A percentile compares a stretch with the other conserved stretches of the same genome.
phyloP scores from a whole-genome alignment of 2,329 filamentous ascomycete genomes.

The Fusarium tricinctum region DNA sequence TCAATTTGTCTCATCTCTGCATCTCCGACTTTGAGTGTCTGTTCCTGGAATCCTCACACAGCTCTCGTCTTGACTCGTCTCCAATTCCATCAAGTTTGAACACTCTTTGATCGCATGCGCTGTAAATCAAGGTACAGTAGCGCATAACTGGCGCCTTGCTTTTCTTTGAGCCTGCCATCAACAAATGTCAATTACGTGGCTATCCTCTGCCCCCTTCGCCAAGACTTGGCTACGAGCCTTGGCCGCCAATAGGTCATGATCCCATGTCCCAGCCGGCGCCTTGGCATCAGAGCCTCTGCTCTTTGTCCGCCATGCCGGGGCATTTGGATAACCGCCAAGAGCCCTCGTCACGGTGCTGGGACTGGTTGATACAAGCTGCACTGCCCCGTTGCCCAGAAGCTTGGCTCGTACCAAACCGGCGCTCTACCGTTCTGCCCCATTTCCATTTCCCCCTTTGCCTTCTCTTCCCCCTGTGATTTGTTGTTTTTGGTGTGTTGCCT shows the following conservation, averaged over 20 bases:
- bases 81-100: not conserved
- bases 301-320: constrained; percentile 11
- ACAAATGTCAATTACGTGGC: constrained; percentile 39
- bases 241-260: constrained; percentile 27
- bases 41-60: not conserved
- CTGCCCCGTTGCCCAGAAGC: constrained; percentile 47
- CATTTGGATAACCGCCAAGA: constrained; percentile 35
- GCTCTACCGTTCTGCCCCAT: constrained; percentile 2
- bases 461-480: constrained; percentile 4
- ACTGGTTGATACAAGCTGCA: constrained; percentile 38
- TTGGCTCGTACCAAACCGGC: constrained; percentile 44
- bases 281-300: constrained; percentile 22
- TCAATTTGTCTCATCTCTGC: constrained; percentile 14
- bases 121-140: constrained; percentile 6
- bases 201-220: constrained; percentile 23
- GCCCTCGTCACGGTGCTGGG: not conserved
- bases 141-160: not conserved
- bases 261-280: constrained; percentile 28
- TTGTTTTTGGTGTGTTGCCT: not conserved
- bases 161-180: not conserved
- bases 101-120: constrained; percentile 6
- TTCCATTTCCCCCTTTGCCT: constrained; percentile 11
- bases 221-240: constrained; percentile 22
- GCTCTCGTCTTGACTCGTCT: not conserved
- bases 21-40: not conserved